Conservation (phyloP, 2,329 filamentous ascomycete species). For the Geosmithia flava region DNA sequence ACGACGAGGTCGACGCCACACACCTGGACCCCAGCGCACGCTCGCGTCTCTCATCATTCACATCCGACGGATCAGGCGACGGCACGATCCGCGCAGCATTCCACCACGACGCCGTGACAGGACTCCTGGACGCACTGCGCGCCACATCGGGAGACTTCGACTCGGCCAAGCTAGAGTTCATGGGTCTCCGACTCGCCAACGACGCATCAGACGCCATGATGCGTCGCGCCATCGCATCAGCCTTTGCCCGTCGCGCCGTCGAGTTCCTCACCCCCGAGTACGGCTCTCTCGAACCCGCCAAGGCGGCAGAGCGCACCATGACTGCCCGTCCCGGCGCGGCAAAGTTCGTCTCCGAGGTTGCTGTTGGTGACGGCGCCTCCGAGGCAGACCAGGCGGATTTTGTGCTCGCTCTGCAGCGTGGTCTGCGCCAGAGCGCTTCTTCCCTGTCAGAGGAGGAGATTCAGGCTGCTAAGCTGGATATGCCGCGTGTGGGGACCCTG, state of each 20-base stretch:
- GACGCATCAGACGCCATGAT: conserved; percentile 86
- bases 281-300: conserved; percentile 42
- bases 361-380: conserved; percentile 41
- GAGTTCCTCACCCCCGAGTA: conserved; percentile 47
- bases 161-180: conserved; percentile 74
- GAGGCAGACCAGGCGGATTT: conserved; percentile 78
- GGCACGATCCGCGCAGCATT: conserved; percentile 51
- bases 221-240: conserved; percentile 71
- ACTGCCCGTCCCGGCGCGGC: conserved; percentile 37
- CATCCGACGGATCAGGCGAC: conserved; percentile 63
- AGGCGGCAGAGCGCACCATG: conserved; percentile 53
- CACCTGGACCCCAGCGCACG: conserved; percentile 26
- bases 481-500: conserved; percentile 41
- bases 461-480: conserved; percentile 21
- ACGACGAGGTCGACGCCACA: conserved; percentile 43
- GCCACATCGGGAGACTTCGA: conserved; percentile 71
- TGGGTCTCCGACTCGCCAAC: conserved; percentile 79
- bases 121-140: conserved; percentile 75
- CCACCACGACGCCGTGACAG: conserved; percentile 76
- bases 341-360: conserved; percentile 46
- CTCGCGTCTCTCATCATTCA: conserved; percentile 58
- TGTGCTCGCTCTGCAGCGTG: conserved; percentile 67
- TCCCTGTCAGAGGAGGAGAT: neutral
- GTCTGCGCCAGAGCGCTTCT: conserved; percentile 55
- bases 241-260: conserved; percentile 71